These are phyloP conservation scores for Candida glucosophila DNA, from an alignment of 1,139 yeast genomes.

Conservation along the genomic window DNA sequence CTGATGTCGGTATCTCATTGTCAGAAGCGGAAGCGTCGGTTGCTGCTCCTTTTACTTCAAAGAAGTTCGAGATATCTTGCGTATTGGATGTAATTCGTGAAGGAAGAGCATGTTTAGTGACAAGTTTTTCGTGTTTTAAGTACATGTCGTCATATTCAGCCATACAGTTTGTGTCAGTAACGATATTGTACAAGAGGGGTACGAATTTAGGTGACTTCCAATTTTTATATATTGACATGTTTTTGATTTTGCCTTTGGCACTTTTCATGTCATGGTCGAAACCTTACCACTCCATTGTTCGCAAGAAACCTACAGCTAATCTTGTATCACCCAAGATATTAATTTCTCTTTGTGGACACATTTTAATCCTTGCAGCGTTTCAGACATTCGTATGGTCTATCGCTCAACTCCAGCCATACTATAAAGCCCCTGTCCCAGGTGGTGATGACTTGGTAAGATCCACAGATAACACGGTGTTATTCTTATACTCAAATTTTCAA, in stretches of 20 bases:
- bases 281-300: constrained; percentile 53
- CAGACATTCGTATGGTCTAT: constrained; percentile 62
- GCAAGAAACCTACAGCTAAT: constrained; percentile 88
- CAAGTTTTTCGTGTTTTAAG: constrained; percentile 94
- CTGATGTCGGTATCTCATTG: constrained; percentile 91
- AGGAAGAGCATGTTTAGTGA: constrained; percentile 90
- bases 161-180: constrained; percentile 83
- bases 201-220: constrained; percentile 97
- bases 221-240: constrained; percentile 84
- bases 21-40: constrained; percentile 98
- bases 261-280: constrained; percentile 96
- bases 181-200: constrained; percentile 79
- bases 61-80: constrained; percentile 84
- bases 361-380: constrained; percentile 49
- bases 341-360: constrained; percentile 71
- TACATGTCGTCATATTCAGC: constrained; percentile 97
- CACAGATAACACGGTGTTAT: constrained; percentile 82
- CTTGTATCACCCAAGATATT: constrained; percentile 82
- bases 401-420: constrained; percentile 63
- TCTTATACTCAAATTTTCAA: constrained; percentile 77
- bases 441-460: constrained; percentile 79
- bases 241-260: constrained; percentile 87
- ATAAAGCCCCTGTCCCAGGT: constrained; percentile 72
- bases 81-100: constrained; percentile 85
- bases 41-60: constrained; percentile 95